phyloP scores from a whole-genome alignment of 164 flowering plant genomes.

The Stephania yunnanensis region DNA sequence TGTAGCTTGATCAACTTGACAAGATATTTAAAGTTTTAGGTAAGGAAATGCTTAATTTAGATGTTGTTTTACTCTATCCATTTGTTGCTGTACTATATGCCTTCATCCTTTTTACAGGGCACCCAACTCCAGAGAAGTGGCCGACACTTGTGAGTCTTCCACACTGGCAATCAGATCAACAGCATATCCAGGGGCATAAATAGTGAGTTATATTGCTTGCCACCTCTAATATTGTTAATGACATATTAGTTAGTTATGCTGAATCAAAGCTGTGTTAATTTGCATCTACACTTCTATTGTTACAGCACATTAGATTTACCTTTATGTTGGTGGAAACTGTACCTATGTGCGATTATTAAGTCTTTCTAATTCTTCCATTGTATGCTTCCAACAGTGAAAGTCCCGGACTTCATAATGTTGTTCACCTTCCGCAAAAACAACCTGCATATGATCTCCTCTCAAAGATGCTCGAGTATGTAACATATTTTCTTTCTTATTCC shows the following conservation, averaged over 20 bases:
- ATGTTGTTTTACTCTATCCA: not conserved
- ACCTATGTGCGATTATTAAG: not conserved
- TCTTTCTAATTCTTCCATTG: not conserved
- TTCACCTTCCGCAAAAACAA: constrained; percentile 73
- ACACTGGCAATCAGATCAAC: constrained; percentile 77
- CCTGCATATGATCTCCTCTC: constrained; percentile 91
- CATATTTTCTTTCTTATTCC: constrained; percentile 11
- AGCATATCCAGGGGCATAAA: constrained; percentile 82
- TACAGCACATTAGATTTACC: not conserved
- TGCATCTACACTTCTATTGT: not conserved
- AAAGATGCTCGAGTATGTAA: constrained; percentile 94
- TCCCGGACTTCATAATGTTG: constrained; percentile 72
- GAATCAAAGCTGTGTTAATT: not conserved
- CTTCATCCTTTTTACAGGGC: constrained; percentile 41
- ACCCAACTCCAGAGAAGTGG: constrained; percentile 96
- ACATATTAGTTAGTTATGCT: not conserved
- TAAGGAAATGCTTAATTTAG: constrained; percentile 20
- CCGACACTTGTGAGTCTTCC: constrained; percentile 86
- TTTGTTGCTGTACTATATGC: constrained; percentile 4
- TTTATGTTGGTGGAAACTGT: not conserved
- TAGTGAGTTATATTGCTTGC: constrained; percentile 41
- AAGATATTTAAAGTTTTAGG: constrained; percentile 95
- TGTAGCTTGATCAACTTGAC: constrained; percentile 97
- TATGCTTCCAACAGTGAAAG: constrained; percentile 51
- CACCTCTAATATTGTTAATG: not conserved